These are phyloP conservation scores for Karstenula rhodostoma DNA, from an alignment of 2,329 filamentous ascomycete genomes.

Conservation along the genomic window DNA sequence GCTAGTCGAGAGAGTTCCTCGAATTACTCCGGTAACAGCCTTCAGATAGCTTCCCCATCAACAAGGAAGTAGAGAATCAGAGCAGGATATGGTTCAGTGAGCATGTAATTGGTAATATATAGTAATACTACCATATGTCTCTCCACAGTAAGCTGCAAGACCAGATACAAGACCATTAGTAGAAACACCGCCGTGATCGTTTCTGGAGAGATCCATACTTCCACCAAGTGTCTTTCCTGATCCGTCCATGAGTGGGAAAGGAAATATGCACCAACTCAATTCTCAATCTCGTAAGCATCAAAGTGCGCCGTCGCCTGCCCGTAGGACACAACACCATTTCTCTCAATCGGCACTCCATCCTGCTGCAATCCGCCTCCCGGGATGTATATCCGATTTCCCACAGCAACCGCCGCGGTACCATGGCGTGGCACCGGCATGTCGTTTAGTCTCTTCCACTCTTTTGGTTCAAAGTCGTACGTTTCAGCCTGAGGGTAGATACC, in stretches of 20 bases:
- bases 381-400: constrained; percentile 17
- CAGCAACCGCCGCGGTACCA: constrained; percentile 14
- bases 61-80: too few relatives aligned
- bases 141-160: too few relatives aligned
- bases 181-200: too few relatives aligned
- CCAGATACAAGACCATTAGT: too few relatives aligned
- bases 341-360: constrained; percentile 6
- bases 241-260: too few relatives aligned
- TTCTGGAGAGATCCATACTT: too few relatives aligned
- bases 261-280: not conserved
- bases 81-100: too few relatives aligned
- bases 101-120: too few relatives aligned
- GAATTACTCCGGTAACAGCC: too few relatives aligned
- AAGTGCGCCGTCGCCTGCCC: constrained; percentile 5
- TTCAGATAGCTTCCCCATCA: too few relatives aligned
- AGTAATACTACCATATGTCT: too few relatives aligned
- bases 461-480: constrained; percentile 13
- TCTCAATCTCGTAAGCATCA: constrained; percentile 4
- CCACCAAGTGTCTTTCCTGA: not conserved
- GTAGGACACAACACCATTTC: not conserved
- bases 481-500: constrained; percentile 18
- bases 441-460: constrained; percentile 4
- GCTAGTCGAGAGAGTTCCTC: not conserved
- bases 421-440: constrained; percentile 20
- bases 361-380: constrained; percentile 20